Base-by-base conservation (phyloP, 352 stramenopile species). In the Phytopythium sindhum region DNA sequence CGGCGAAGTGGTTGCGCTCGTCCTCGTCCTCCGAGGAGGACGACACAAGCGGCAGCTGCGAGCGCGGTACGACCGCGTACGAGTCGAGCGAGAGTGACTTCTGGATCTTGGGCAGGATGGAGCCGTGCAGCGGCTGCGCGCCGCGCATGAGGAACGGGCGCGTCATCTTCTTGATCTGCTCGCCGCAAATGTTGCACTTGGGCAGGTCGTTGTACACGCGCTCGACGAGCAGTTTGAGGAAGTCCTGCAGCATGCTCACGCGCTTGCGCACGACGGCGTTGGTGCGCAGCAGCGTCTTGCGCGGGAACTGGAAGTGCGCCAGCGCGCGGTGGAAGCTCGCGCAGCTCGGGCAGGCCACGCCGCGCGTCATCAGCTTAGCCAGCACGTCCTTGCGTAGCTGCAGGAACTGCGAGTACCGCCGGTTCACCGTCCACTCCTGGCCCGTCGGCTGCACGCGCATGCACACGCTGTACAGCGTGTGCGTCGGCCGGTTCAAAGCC, bases 401-500 rank as follows among this genome's bases (percentile, higher is more conserved):
- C 63, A 93, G 75, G 69, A 94, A 94, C 74, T 94, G 86, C 63
- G 86, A 94, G 69, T 94, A 94, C 52, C 86, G 86, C 28, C 86
- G 84, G 65, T 94, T 94, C 44, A 94, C 84, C 0, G 84, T 91
- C 86, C 86, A 94, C 60, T 94, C 86, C 62, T 91, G 80, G 51
- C 73, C 71, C 19, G 81, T 90, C 42, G 85, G 84, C 67, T 94
- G 84, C 63, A 94, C 86, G 28, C 74, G 66, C 77, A 92, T 86
- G 64, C 78, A 91, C 62, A 94, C 89, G 69, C 84, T 91, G 72
- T 94, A 94, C 33, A 94, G 74, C 61, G 86, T 94, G 70, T 94
- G 86, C 28, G 81, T 88, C 35, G 86, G 86, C 10, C 86, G 77
- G 67, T 94, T 94, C 26, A 94, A 77, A 60, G 86, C 86, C 58